Percentiles rank a stretch among this genome's conserved stretches.
Conservation (phyloP, 129 eudicot genomes). For the Helichrysum umbraculigerum region DNA sequence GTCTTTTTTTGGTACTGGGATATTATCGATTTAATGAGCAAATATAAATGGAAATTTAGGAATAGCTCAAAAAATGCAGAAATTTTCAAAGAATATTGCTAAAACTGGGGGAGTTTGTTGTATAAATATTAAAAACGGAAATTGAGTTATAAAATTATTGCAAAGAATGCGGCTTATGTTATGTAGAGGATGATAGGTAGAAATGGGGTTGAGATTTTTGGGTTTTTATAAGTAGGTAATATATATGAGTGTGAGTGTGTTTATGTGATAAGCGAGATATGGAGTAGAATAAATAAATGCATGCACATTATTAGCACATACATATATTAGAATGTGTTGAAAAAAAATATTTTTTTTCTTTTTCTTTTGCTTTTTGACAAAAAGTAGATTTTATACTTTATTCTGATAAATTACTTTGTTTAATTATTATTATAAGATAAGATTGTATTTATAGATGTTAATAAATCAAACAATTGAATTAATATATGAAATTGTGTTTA, state of each 20-base stretch:
- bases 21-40: conserved; percentile 5
- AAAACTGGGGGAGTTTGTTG: conserved; percentile 24
- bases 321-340: background rate
- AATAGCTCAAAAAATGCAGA: conserved; percentile 10
- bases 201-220: conserved; percentile 3
- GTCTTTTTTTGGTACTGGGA: background rate
- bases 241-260: no score
- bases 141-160: background rate
- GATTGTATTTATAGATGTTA: no score
- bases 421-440: no score
- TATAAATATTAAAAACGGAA: background rate
- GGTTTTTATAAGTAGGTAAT: background rate
- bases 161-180: conserved; percentile 30
- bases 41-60: background rate
- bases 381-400: background rate
- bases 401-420: no score
- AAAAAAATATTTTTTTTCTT: background rate
- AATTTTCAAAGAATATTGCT: conserved; percentile 2
- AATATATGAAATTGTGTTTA: no score
- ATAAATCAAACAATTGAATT: no score
- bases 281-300: background rate
- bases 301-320: no score
- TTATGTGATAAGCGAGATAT: background rate
- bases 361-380: background rate
- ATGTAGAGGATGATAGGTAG: conserved; percentile 21